Base-by-base conservation (phyloP, 1,284 basidiomycete species). In the Pascua sp. region DNA sequence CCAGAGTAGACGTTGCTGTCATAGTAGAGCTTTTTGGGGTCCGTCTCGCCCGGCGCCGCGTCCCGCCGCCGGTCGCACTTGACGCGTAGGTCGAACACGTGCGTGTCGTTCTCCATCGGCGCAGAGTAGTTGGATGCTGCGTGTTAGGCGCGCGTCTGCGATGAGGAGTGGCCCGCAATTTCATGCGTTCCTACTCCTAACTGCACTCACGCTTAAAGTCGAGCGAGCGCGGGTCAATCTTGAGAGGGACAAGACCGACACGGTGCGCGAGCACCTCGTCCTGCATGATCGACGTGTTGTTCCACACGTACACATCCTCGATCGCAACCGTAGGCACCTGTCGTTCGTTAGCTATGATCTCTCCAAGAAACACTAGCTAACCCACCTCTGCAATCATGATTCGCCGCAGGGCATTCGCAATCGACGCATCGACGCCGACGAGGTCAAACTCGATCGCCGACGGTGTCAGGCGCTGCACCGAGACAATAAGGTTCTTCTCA, bases 211-310 rank as follows among this genome's bases (percentile, higher is more conserved):
- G 70, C 63, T 77, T 76, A 57, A 77, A 77, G 13, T 79, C 70
- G 37, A 84, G 61, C 47, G 76, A 74, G 16, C 83, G 79, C 0
- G 96, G 94, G 72, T 98, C 89, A 51, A 96, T 82, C 61, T 89
- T 87, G 43, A 98, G 80, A 5, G 95, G 96, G 2, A 98, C 81
- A 13, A 98, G 82, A 11, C 96, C 95, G 1, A 98, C 73, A 38
- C 95, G 85, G 60, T 97, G 93, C 1, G 91, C 84, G 13, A 98
- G 82, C 1, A 98, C 87, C 77, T 98, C 95, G 73, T 98, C 95
- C 56, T 88, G 91, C 58, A 98, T 87, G 67, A 98, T 90, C 2
- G 86, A 88, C 0, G 91, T 98, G 78, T 98, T 99, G 80, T 97
- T 89, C 86, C 88, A 97, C 2, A 96, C 83, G 76, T 93, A 98